Base-by-base conservation (phyloP, 768 basidiomycete species). In the Amylocystis lapponica region DNA sequence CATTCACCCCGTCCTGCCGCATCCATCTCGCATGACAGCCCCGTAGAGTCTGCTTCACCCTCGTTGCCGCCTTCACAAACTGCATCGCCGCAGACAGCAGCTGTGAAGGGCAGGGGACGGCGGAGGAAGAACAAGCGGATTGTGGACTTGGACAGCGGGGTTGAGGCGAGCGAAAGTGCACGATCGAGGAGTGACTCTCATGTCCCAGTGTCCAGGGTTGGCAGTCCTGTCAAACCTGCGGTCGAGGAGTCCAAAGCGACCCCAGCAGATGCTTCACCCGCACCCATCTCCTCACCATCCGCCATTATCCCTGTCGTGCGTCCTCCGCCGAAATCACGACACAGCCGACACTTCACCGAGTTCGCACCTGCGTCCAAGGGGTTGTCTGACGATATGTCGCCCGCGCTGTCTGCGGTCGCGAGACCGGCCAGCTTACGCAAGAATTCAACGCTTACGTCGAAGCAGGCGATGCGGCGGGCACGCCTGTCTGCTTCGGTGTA, bases 71-170 rank as follows among this genome's bases (percentile, higher is more conserved):
- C 68, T 0, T 70, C 70, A 2, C 69, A 66, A 29, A 58, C 67
- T 29, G 55, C 67, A 5, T 76, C 79, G 1, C 74, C 81, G 6
- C 63, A 66, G 42, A 58, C 74, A 13, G 57, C 63, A 25, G 63
- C 67, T 8, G 61, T 62, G 3, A 62, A 65, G 11, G 65, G 65
- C 3, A 75, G 74, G 45, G 62, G 70, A 27, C 74, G 75, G 46
- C 72, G 72, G 45, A 82, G 79, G 63, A 84, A 76, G 61, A 64
- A 67, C 39, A 86, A 81, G 55, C 81, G 90, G 13, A 83, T 93
- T 41, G 90, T 93, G 17, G 79, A 89, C 51, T 66, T 92, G 41
- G 79, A 83, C 52, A 76, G 65, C n/a, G 70, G 68, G 25, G 61
- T 66, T 20, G 58, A 52, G 16, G 53, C 47, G 29, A 71, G 66